Percentiles rank a stretch among this genome's conserved stretches.
phyloP scores from a whole-genome alignment of 495 filamentous ascomycete species.

The Mycothermus thermophilus region DNA sequence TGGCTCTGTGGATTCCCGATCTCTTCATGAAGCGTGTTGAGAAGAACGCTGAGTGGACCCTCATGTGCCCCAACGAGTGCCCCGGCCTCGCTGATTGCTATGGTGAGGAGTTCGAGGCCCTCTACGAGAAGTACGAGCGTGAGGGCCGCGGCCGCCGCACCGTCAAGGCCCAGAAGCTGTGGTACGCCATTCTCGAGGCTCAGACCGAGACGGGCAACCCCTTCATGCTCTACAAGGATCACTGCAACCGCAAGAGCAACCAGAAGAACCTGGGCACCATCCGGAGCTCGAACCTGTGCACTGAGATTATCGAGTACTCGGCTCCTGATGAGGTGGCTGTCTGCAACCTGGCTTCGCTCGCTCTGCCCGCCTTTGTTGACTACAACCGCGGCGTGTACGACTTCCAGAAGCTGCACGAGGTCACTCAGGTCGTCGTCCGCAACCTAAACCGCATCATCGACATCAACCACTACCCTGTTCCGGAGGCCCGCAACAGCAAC shows the following conservation, averaged over 20 bases:
- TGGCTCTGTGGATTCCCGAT: conserved; percentile 95
- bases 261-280: conserved; percentile 98
- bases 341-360: conserved; percentile 91
- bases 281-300: conserved; percentile 95
- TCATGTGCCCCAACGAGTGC: conserved; percentile 94
- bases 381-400: conserved; percentile 68
- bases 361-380: conserved; percentile 81
- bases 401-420: conserved; percentile 90
- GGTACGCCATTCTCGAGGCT: conserved; percentile 94
- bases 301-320: conserved; percentile 94
- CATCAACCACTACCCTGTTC: conserved; percentile 90
- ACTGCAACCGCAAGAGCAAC: conserved; percentile 97
- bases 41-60: conserved; percentile 85
- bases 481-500: conserved; percentile 87
- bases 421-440: conserved; percentile 72
- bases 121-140: conserved; percentile 87
- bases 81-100: conserved; percentile 92
- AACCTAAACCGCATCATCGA: conserved; percentile 98
- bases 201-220: conserved; percentile 98
- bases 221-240: conserved; percentile 99
- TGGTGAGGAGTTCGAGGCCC: conserved; percentile 89
- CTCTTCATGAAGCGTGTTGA: conserved; percentile 99
- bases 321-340: conserved; percentile 96
- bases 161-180: conserved; percentile 95
- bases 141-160: conserved; percentile 81